A percentile compares a stretch with the other conserved stretches of the same genome.
phyloP scores from a whole-genome alignment of 176 grass and related monocot species.

The Thinopyrum elongatum region DNA sequence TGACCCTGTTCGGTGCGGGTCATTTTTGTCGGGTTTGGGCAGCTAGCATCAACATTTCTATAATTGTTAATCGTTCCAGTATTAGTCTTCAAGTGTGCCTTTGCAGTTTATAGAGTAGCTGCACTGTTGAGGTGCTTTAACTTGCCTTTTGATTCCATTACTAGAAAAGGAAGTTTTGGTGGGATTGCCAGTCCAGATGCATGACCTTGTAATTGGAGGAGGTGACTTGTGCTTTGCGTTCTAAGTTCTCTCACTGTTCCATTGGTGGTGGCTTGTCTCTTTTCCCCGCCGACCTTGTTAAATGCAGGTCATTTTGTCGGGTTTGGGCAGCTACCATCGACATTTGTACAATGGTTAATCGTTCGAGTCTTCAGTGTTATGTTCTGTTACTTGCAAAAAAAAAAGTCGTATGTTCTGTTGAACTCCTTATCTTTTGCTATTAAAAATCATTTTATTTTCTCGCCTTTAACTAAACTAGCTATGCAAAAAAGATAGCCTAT shows the following conservation, averaged over 20 bases:
- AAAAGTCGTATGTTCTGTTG: neutral
- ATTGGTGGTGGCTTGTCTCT: neutral
- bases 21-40: neutral
- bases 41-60: neutral
- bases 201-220: neutral
- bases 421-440: neutral
- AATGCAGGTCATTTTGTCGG: neutral
- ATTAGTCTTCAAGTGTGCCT: neutral
- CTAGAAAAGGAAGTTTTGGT: neutral
- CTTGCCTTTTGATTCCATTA: slow-evolving; percentile 9
- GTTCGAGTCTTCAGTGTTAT: neutral
- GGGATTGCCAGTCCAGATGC: neutral
- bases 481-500: neutral
- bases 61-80: neutral
- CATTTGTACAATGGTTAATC: neutral
- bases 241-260: neutral
- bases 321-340: neutral
- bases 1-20: neutral
- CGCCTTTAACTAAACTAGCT: neutral
- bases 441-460: neutral
- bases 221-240: neutral
- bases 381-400: neutral
- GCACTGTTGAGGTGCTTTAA: slow-evolving; percentile 8
- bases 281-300: neutral
- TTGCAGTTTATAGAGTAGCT: slow-evolving; percentile 24